Evolutionary conservation across 805 yeast species (phyloP), one percentile per base, ranked within the genome.

Genomic region (Saccharomycopsis guyanensis): DNA sequence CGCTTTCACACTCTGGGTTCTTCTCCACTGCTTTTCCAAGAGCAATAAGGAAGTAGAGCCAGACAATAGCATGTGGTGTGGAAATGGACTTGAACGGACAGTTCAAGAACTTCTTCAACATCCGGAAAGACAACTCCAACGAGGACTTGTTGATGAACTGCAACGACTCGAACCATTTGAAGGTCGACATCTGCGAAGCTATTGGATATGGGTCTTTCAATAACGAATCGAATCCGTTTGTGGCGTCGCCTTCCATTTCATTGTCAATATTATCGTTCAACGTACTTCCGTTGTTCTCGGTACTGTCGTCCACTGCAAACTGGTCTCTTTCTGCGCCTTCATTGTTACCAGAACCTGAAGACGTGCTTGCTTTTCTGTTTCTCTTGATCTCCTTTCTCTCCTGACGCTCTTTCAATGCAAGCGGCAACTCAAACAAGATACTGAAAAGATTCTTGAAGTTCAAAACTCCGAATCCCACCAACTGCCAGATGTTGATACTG

Each of bases 391-490:
- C 91, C 54, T 82, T 83, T 49, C 81, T 78, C 47, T 80, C 88
- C 53, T 74, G 81, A 42, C 88, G 66, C 55, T 81, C 87, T 50
- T 75, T 80, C 51, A 85, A 62, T 15, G 81, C 85, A 56, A 80
- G 84, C 0, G 89, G 82, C 19, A 85, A 65, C 47, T 75, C 80
- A 61, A 85, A 85, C 12, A 85, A 59, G 55, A 80, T 76, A 4
- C 91, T 87, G 64, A 84, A 83, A 16, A 91, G 88, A 57, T 82
- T 84, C 38, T 70, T 69, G 3, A 84, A 72, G 57, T 82, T 83
- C 19, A 51, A 37, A 15, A 51, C 54, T 29, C 93, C 94, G 61
- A 84, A 80, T 1, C 93, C 93, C 39, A 82, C 75, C 44, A 84
- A 59, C 64, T 84, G 91, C 55, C 78, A 73, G 44, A 85, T 77